Percentiles rank a stretch among this genome's conserved stretches.
Evolutionary conservation across 2,329 filamentous ascomycete genomes (phyloP).

Genomic region (Neoarthrinium moseri): DNA sequence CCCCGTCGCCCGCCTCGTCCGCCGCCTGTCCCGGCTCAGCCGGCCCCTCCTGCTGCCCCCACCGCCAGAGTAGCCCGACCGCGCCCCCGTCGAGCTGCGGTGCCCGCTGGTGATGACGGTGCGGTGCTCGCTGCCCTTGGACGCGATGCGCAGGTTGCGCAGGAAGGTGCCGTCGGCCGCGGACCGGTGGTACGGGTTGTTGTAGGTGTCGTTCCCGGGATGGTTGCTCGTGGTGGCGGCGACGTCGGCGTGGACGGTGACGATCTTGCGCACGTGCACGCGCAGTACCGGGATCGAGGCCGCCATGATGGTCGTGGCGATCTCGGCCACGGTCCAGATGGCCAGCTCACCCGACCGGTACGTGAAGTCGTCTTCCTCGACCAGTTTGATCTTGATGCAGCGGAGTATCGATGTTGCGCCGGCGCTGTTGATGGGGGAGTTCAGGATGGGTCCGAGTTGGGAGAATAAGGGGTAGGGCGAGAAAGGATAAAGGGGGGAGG

Average conservation of each 20-base stretch:
- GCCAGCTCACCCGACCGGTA: constrained; percentile 17
- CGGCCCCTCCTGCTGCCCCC: too few species aligned
- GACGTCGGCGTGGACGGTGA: neutral
- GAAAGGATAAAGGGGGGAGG: neutral
- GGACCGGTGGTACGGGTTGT: constrained; percentile 3
- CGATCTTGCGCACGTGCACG: constrained; percentile 1
- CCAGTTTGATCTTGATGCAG: constrained; percentile 13
- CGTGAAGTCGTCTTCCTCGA: constrained; percentile 12
- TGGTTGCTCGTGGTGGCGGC: too few species aligned
- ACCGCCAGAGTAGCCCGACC: too few species aligned
- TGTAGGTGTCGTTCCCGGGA: neutral
- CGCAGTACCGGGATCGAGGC: constrained; percentile 22
- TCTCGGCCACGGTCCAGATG: constrained; percentile 28
- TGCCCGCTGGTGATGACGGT: neutral
- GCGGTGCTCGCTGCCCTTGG: neutral
- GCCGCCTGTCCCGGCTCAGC: too few species aligned
- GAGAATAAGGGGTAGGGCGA: constrained; percentile 16
- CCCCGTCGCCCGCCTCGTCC: neutral
- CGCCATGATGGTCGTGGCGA: constrained; percentile 32
- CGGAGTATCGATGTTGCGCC: constrained; percentile 16
- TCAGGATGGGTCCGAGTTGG: constrained; percentile 4
- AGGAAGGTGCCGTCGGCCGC: neutral
- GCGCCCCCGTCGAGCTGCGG: too few species aligned
- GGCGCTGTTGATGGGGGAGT: constrained; percentile 11
- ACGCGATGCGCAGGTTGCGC: neutral